Conservation (phyloP, 202 grass and related monocot genomes). For the Schoenoplectus tabernaemontani region DNA sequence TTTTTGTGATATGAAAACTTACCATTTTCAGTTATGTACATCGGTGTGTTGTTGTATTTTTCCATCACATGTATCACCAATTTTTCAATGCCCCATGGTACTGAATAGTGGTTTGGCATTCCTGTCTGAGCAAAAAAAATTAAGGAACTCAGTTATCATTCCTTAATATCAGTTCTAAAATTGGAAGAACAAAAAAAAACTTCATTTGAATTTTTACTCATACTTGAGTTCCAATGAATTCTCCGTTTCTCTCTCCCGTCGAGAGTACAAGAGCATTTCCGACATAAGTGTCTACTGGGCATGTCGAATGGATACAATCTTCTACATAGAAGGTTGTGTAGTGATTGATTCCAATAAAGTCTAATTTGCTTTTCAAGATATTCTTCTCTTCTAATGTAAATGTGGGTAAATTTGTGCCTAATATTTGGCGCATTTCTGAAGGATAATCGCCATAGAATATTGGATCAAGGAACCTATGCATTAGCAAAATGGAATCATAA, state of each 20-base stretch:
- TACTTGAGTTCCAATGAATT: slow-evolving; percentile 33
- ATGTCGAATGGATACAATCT: slow-evolving; percentile 45
- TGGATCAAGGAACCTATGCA: slow-evolving; percentile 49
- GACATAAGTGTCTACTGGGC: slow-evolving; percentile 25
- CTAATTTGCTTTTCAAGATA: slow-evolving; percentile 31
- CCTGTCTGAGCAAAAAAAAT: slow-evolving; percentile 47
- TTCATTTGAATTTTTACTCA: neutral
- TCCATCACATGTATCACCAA: slow-evolving; percentile 45
- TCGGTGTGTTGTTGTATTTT: slow-evolving; percentile 61
- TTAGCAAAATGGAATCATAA: neutral
- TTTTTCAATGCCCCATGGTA: slow-evolving; percentile 57
- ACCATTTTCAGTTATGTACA: slow-evolving; percentile 70
- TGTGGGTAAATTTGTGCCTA: slow-evolving; percentile 32
- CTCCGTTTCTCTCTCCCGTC: slow-evolving; percentile 24
- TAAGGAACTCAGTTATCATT: neutral
- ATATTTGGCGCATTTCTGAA: slow-evolving; percentile 35
- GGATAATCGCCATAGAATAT: slow-evolving; percentile 58
- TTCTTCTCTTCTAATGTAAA: slow-evolving; percentile 44
- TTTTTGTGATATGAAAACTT: neutral
- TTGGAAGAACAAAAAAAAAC: neutral
- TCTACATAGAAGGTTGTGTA: slow-evolving; percentile 34
- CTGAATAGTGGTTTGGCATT: neutral
- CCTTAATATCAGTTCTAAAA: neutral
- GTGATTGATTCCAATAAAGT: slow-evolving; percentile 63
- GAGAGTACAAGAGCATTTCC: slow-evolving; percentile 19